These are phyloP conservation scores for Steccherinum ochraceum DNA, from an alignment of 768 basidiomycete genomes.

Conservation along the genomic window DNA sequence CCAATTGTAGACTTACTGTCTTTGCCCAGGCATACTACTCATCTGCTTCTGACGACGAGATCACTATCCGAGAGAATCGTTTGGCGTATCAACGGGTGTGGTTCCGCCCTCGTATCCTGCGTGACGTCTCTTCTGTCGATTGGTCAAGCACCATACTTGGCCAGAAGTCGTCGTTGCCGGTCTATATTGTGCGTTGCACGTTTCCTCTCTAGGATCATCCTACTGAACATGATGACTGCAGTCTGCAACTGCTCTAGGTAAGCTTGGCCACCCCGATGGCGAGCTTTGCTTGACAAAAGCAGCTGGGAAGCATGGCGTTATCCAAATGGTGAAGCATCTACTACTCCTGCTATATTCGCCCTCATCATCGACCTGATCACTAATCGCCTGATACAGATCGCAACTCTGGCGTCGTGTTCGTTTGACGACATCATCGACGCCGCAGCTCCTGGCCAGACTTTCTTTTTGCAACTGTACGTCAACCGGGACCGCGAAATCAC, in stretches of 20 bases:
- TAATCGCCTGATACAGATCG: slow-evolving; percentile 55
- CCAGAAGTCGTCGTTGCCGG: slow-evolving; percentile 65
- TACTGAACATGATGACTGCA: not conserved
- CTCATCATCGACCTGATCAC: not conserved
- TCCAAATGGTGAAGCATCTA: slow-evolving; percentile 53
- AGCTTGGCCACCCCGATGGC: slow-evolving; percentile 93
- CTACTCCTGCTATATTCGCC: not conserved
- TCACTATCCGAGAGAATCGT: slow-evolving; percentile 85
- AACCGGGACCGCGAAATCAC: slow-evolving; percentile 87
- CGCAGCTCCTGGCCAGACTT: slow-evolving; percentile 69
- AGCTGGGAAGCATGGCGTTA: slow-evolving; percentile 71
- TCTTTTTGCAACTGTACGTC: slow-evolving; percentile 91
- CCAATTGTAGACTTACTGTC: not conserved
- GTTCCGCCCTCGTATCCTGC: slow-evolving; percentile 38
- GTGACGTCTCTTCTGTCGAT: slow-evolving; percentile 80
- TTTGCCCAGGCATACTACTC: slow-evolving; percentile 73
- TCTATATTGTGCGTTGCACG: slow-evolving; percentile 40
- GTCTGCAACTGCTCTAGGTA: slow-evolving; percentile 85
- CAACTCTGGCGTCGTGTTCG: slow-evolving; percentile 90
- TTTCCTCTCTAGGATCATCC: not conserved
- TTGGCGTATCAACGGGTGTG: slow-evolving; percentile 78
- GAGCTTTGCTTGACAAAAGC: slow-evolving; percentile 88
- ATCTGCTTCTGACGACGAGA: slow-evolving; percentile 95
- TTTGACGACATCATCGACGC: slow-evolving; percentile 95
- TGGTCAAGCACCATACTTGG: slow-evolving; percentile 82